Evolutionary conservation across 2,329 filamentous ascomycete genomes (phyloP), one percentile per base, ranked within the genome.

Genomic region (Pezizomycotina sp.): DNA sequence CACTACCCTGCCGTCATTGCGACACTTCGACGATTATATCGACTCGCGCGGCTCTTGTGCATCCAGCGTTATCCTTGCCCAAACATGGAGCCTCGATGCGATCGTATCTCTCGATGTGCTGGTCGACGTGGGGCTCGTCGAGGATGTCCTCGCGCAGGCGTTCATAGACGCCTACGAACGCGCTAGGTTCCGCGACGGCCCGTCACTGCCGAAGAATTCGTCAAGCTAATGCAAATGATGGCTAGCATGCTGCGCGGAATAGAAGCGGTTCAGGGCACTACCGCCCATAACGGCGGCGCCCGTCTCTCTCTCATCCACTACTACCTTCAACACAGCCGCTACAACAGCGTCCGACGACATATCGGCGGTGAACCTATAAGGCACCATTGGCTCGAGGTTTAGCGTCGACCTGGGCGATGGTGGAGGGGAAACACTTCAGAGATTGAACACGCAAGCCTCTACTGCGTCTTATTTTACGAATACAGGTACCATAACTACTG

Each of bases 11-110:
- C 81, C 84, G 1, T 77, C 91, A 53, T 65, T 95, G 18, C 79
- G 95, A 45, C 86, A 95, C 60, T 86, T 81, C 6, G 86, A 86
- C 56, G 86, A n/a, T n/a, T n/a, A n/a, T 83, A 1, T 71, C 93
- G n/a, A 83, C 80, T 0, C 67, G 92, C 23, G 81, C 78, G 0
- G 81, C 75, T 19, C 62, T 64, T 1, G 64, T 67, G 63, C 60
- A 46, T 60, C 55, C 22, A 56, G 51, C 21, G 61, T 60, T 12
- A 50, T 51, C 22, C 50, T 52, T 12, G 56, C 57, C 3, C 57
- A 59, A 6, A 60, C 58, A 10, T 52, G 64, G 14, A 67, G 78
- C 2, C 75, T 79, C 1, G 69, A 84, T 5, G 69, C 95, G 44
- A 71, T 83, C 31, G 73, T 80, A 43, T 95, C 95, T 53, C 60